Evolutionary conservation across 768 basidiomycete genomes (phyloP), one percentile per base, ranked within the genome.

Genomic region (Cyclocybe cylindracea): DNA sequence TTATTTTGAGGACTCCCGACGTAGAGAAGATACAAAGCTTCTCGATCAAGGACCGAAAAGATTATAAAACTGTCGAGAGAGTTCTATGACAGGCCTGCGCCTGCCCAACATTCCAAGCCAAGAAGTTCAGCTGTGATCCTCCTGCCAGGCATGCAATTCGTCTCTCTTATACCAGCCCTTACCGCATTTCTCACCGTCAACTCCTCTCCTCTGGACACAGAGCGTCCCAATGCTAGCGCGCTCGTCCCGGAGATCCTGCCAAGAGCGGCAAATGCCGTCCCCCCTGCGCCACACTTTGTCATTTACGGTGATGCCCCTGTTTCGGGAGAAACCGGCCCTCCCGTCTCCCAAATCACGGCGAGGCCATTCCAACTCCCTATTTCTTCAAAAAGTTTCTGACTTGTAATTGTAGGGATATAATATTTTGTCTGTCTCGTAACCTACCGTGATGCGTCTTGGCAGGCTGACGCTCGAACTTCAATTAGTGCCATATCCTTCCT

Each of bases 241-340:
- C 43, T 44, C 14, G 51, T 45, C 46, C 45, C 53, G 39, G 47
- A 54, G 14, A 53, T 51, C 38, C 43, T 46, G 49, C 51, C 32
- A 50, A 55, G 36, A 42, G 18, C 40, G 10, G 10, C 14, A 13
- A 18, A 50, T 37, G 69, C 73, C 10, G 67, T 70, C 6, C 69
- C 72, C 44, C 72, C 75, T 29, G 72, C 82, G 2, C 84, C 85
- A 37, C 75, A 77, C 60, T 86, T 76, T 52, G 75, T 77, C 4
- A 61, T 73, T 14, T 78, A 79, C 51, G 62, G 65, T 34, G 76
- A 79, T 49, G 59, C 61, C 43, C 82, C 62, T 48, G 67, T 51
- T 29, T 60, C 76, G 40, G 80, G 80, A 1, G 58, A 64, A 7
- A 79, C 62, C 33, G 79, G 77, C 0, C 84, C 85, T 1, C 60